Evolutionary conservation across 1,284 basidiomycete species (phyloP), one percentile per base, ranked within the genome.

Genomic region (Pseudozyma tsukubaensis): DNA sequence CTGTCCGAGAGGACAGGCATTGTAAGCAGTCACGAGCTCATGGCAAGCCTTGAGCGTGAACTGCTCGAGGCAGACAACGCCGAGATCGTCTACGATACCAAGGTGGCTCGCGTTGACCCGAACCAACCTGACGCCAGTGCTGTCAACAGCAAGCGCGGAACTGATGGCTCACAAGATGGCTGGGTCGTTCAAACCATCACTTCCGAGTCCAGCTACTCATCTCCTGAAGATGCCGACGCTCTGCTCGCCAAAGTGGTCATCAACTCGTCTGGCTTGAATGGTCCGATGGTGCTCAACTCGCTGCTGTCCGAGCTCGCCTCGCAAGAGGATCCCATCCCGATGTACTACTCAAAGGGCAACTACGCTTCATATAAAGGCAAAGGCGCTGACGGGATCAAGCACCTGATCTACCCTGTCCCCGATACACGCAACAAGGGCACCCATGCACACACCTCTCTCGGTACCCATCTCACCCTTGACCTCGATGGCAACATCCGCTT

Each of bases 1-100:
- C 90, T 91, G 85, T 93, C 91, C 63, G 91, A 92, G 3, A 89
- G 91, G 76, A 97, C 96, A 0, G 96, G 96, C 1, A 97, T 99
- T 68, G 86, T 99, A 2, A 92, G 95, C 84, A 92, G 92, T 0
- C 94, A 96, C 86, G 85, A 89, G 5, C 71, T 86, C 35, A 92
- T 94, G 89, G 88, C 90, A 74, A 91, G 89, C 67, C 86, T 97
- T 39, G 92, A 93, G 82, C 88, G 88, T 72, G 92, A 95, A 55
- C 90, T 97, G 54, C 85, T 86, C 10, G 90, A 92, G 9, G 89
- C 89, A 4, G 91, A 90, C 48, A 88, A 86, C 32, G 92, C 92
- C 11, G 89, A 93, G 59, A 86, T 97, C 11, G 92, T 92, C 0
- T 92, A 91, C 78, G 91, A 91, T 3, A 97, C 94, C 0, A 88